These are phyloP conservation scores for Schizothecium vesticola DNA, from an alignment of 495 filamentous ascomycete species.

Conservation along the genomic window DNA sequence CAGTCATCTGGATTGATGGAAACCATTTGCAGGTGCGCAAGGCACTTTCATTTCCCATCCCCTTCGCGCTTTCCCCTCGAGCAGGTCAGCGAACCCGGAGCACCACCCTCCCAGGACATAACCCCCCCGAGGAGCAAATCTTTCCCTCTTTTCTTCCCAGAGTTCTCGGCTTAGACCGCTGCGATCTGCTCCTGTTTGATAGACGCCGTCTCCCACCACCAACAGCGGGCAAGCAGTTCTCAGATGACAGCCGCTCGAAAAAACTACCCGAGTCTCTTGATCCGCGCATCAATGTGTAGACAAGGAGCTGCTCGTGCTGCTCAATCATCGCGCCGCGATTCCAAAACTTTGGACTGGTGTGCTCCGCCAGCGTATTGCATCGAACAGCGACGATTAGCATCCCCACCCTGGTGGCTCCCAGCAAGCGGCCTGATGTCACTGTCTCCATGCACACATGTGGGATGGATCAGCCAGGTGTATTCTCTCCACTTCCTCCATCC, in stretches of 20 bases:
- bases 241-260: not conserved
- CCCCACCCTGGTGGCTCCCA: not conserved
- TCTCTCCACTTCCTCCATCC: not conserved
- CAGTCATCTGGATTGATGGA: too few relatives aligned
- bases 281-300: too few relatives aligned
- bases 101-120: not conserved
- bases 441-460: not conserved
- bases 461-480: not conserved
- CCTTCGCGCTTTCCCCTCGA: not conserved
- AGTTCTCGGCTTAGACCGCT: too few relatives aligned
- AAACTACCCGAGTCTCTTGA: too few relatives aligned
- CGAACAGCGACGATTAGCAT: not conserved
- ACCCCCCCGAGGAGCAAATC: not conserved
- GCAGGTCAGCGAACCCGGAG: not conserved
- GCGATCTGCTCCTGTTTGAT: too few relatives aligned
- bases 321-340: not conserved
- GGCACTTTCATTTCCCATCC: not conserved
- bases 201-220: not conserved
- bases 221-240: not conserved
- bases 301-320: not conserved
- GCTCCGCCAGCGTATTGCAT: not conserved
- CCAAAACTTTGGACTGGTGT: not conserved
- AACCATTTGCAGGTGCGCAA: not conserved
- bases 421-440: not conserved
- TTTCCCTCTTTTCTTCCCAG: not conserved